Conservation (phyloP, 305 asterid genomes). For the Solanum hybrid region DNA sequence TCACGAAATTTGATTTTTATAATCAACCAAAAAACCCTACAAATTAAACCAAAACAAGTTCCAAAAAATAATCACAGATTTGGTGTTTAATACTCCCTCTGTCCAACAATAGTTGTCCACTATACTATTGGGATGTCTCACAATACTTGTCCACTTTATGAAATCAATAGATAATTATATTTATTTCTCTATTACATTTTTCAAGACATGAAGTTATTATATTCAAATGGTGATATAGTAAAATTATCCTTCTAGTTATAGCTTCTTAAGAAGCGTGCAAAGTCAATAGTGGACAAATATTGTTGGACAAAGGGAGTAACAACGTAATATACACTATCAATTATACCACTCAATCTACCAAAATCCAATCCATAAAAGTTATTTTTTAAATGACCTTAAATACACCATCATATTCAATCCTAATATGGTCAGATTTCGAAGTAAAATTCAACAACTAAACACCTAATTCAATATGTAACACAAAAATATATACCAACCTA, state of each 20-base stretch:
- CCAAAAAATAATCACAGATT: neutral
- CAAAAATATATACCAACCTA: neutral
- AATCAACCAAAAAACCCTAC: neutral
- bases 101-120: neutral
- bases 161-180: no score
- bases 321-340: neutral
- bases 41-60: neutral
- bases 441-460: neutral
- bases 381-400: neutral
- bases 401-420: neutral
- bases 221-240: no score
- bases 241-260: no score
- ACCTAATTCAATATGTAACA: neutral
- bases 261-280: no score
- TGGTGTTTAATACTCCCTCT: neutral
- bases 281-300: no score
- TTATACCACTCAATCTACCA: neutral
- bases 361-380: neutral
- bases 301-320: neutral
- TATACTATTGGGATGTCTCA: no score
- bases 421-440: neutral
- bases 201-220: no score
- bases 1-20: neutral
- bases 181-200: no score
- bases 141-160: no score